phyloP scores from a whole-genome alignment of 1,139 yeast genomes.

The Geotrichum citri-aurantii region DNA sequence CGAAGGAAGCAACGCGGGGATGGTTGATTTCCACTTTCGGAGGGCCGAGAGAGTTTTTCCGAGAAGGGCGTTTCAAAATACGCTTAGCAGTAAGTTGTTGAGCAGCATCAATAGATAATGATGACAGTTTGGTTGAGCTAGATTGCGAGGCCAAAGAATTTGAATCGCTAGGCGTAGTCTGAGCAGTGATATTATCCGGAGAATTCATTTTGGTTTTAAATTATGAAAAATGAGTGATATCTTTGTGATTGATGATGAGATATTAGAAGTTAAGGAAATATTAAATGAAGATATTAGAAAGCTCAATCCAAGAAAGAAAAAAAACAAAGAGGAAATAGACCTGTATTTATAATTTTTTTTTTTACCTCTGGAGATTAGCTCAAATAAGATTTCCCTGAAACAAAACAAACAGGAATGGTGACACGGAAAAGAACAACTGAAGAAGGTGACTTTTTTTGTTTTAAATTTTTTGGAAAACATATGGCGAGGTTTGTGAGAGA shows the following conservation, averaged over 20 bases:
- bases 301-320: background rate
- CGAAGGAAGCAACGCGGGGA: constrained; percentile 60
- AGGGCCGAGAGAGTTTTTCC: constrained; percentile 16
- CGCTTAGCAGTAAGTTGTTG: constrained; percentile 2
- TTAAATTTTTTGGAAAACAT: background rate
- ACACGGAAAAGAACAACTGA: background rate
- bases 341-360: background rate
- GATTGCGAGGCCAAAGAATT: background rate
- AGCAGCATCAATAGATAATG: background rate
- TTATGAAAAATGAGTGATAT: background rate
- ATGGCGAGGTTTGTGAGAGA: background rate
- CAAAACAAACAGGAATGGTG: background rate
- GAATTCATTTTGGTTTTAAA: constrained; percentile 1
- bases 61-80: constrained; percentile 11
- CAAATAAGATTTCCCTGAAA: background rate
- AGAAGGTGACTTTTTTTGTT: background rate
- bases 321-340: background rate
- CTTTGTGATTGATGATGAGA: too few species aligned
- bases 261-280: background rate
- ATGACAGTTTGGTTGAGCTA: background rate
- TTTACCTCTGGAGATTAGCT: background rate
- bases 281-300: too few species aligned
- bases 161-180: constrained; percentile 2
- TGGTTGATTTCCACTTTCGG: constrained; percentile 20
- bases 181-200: constrained; percentile 3